phyloP scores from a whole-genome alignment of 331 rosid species.

The Pyracantha coccinea region DNA sequence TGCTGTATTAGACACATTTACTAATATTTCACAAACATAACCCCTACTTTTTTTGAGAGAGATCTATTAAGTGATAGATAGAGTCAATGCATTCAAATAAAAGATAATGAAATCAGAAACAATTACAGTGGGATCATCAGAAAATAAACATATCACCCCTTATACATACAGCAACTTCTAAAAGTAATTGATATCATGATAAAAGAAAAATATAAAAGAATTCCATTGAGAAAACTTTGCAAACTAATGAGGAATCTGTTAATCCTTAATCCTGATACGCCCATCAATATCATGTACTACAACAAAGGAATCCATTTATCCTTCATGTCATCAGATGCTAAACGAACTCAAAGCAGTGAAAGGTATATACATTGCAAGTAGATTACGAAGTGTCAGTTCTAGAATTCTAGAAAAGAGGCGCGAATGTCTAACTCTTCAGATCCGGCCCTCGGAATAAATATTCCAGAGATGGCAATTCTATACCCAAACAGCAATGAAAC shows the following conservation, averaged over 20 bases:
- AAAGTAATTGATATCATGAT: not conserved
- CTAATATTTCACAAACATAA: not conserved
- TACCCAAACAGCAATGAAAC: slow-evolving; percentile 18
- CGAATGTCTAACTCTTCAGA: slow-evolving; percentile 36
- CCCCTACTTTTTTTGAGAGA: not conserved
- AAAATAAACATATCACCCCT: not conserved
- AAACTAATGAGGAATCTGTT: not conserved
- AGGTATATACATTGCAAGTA: not conserved
- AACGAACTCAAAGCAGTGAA: not conserved
- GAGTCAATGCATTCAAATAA: not conserved
- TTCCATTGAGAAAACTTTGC: not conserved
- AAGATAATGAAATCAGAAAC: not conserved
- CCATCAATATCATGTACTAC: not conserved
- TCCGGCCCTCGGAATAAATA: slow-evolving; percentile 15
- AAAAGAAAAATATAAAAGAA: not conserved
- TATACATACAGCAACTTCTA: not conserved
- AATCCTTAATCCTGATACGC: too few relatives aligned
- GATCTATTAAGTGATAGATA: not conserved
- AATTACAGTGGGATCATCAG: not conserved
- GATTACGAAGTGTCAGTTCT: not conserved
- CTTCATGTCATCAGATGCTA: not conserved
- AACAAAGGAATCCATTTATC: not conserved
- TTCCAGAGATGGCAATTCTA: slow-evolving; percentile 28
- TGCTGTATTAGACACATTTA: not conserved
- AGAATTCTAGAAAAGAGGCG: slow-evolving; percentile 30